These are phyloP conservation scores for Lecanoromycetidae sp. DNA, from an alignment of 2,329 filamentous ascomycete genomes.

Conservation along the genomic window DNA sequence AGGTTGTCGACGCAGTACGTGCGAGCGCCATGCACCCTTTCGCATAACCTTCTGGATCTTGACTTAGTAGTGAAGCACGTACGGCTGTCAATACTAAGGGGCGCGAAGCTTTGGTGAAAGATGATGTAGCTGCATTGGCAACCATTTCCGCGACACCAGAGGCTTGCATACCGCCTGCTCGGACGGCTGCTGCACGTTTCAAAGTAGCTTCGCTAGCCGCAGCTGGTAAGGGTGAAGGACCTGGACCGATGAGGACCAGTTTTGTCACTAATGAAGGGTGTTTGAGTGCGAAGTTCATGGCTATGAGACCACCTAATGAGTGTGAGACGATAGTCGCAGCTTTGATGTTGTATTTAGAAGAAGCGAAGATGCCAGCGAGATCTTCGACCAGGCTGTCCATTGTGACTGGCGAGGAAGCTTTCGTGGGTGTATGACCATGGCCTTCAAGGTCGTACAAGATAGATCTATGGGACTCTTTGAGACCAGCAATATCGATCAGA, in stretches of 20 bases:
- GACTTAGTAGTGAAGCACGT: conserved; percentile 33
- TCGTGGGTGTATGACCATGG: conserved; percentile 43
- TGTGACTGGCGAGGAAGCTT: conserved; percentile 31
- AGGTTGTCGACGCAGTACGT: not conserved
- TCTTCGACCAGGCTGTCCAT: conserved; percentile 36
- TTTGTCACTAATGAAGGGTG: conserved; percentile 32
- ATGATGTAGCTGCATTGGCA: conserved; percentile 28
- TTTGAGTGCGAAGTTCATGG: conserved; percentile 31
- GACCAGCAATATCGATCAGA: conserved; percentile 29
- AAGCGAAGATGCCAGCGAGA: conserved; percentile 29
- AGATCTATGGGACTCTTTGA: conserved; percentile 25
- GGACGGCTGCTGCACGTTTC: conserved; percentile 31
- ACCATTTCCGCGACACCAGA: conserved; percentile 30
- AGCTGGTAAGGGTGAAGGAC: conserved; percentile 34
- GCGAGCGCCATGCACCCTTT: conserved; percentile 33
- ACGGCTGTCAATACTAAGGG: conserved; percentile 33
- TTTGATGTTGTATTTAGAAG: conserved; percentile 22
- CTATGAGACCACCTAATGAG: conserved; percentile 41
- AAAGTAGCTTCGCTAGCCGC: conserved; percentile 23
- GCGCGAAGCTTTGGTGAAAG: conserved; percentile 28
- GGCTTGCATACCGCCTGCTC: conserved; percentile 34
- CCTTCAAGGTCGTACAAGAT: conserved; percentile 45
- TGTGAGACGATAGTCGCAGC: conserved; percentile 38
- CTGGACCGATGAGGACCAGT: conserved; percentile 39
- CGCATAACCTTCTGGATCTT: conserved; percentile 44